Base-by-base conservation (phyloP, 2,329 filamentous ascomycete species). In the Cyanodermella asteris region DNA sequence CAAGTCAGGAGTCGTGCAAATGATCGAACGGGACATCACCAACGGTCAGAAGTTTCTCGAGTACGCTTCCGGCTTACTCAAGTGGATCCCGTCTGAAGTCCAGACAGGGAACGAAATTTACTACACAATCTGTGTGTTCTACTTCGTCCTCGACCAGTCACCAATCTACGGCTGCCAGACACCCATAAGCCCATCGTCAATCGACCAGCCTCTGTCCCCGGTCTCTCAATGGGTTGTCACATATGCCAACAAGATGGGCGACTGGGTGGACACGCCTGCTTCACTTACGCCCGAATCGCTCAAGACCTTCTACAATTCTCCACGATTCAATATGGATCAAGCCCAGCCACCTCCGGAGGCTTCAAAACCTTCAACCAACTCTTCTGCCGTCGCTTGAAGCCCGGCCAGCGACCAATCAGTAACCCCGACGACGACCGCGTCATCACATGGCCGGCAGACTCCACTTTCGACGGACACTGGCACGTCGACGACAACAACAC, bases 321-420 rank as follows among this genome's bases (percentile, higher is more conserved):
- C 40, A 1, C 23, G 27, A 4, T 51, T 46, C 32, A 36, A 40
- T 17, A 38, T 41, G 13, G 23, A 44, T 2, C 41, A 50, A 20
- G 45, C 42, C 13, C 20, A 40, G 4, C 34, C 38, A 12, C 50
- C 49, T 6, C 21, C 7, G 40, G 37, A 4, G 47, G 43, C 3
- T 28, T 13, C 16, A 33, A 32, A 7, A 44, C 44, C 12, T 55
- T 54, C 40, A 54, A 55, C 28, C 35, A 52, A 8, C 48, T 51
- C 33, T 55, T 53, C 31, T 34, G 44, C 13, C 46, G 50, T 7
- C 32, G 36, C 15, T 36, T 50, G 18, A 51, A 50, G 32, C 36
- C 38, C 4, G 45, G 42, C 6, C 25, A 34, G 16, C 37, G 47
- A 8, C 42, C 44, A 10, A 44, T 51, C 15, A 42, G 34, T 5